Conservation (phyloP, 345 rosid genomes). For the Noccaea caerulescens region DNA sequence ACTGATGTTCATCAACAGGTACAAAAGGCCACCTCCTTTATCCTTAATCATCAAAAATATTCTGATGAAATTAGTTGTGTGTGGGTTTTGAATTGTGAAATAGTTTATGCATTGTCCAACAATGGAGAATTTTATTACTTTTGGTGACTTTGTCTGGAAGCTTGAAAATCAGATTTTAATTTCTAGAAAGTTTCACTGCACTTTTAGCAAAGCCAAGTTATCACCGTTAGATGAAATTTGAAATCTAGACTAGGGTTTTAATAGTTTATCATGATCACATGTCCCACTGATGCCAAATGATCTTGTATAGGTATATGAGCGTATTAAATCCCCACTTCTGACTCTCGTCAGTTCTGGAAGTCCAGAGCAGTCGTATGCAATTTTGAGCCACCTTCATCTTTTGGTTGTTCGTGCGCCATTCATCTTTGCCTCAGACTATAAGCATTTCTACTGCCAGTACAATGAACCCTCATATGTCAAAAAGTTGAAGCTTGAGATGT, state of each 20-base stretch:
- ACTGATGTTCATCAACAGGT: conserved; percentile 98
- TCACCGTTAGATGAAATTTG: conserved; percentile 2
- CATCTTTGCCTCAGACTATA: conserved; percentile 87
- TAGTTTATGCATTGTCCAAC: conserved; percentile 5
- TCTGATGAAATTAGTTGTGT: conserved; percentile 17
- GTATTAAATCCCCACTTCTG: conserved; percentile 94
- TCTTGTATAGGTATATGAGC: conserved; percentile 84
- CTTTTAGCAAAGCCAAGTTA: conserved; percentile 13
- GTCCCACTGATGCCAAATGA: conserved; percentile 32
- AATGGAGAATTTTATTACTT: background rate
- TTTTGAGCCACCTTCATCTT: conserved; percentile 93
- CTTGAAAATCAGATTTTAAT: conserved; percentile 20
- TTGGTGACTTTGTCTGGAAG: conserved; percentile 12
- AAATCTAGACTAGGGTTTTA: conserved; percentile 19
- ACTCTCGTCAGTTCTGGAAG: conserved; percentile 99
- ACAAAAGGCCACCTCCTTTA: conserved; percentile 22
- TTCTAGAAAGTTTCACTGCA: background rate
- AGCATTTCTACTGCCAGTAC: conserved; percentile 98
- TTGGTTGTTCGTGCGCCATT: conserved; percentile 98
- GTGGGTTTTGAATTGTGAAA: background rate
- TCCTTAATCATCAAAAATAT: conserved; percentile 3
- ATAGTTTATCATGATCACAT: conserved; percentile 1
- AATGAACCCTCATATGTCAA: conserved; percentile 95
- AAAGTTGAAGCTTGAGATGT: conserved; percentile 99
- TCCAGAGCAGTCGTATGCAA: conserved; percentile 98